A percentile compares a stretch with the other conserved stretches of the same genome.
Conservation (phyloP, 2,329 filamentous ascomycete species). For the Fusarium decemcellulare region DNA sequence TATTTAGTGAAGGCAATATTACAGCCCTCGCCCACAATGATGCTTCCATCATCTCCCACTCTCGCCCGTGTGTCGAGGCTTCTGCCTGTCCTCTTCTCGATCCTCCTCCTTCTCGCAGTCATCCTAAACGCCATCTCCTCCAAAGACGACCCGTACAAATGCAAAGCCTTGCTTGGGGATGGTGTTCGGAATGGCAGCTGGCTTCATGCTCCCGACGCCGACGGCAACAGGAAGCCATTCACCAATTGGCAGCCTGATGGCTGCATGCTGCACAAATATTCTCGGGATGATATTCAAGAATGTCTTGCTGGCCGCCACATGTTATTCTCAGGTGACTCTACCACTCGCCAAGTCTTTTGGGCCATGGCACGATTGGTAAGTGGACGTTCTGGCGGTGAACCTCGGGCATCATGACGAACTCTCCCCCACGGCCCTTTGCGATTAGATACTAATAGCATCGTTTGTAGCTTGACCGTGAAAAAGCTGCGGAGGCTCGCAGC, state of each 20-base stretch:
- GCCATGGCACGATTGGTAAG: slow-evolving; percentile 55
- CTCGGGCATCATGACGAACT: no score
- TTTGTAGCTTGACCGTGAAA: slow-evolving; percentile 42
- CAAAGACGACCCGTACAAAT: slow-evolving; percentile 65
- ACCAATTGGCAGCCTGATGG: slow-evolving; percentile 71
- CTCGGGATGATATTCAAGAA: slow-evolving; percentile 62
- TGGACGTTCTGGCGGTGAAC: background rate
- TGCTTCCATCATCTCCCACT: slow-evolving; percentile 24
- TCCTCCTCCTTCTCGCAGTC: slow-evolving; percentile 33
- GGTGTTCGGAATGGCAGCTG: slow-evolving; percentile 65
- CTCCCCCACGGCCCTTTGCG: no score
- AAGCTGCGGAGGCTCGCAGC: slow-evolving; percentile 24
- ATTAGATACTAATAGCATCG: background rate
- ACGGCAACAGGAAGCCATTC: slow-evolving; percentile 51
- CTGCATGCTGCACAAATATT: slow-evolving; percentile 72
- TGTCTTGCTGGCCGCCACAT: slow-evolving; percentile 68
- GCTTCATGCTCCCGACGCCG: slow-evolving; percentile 52
- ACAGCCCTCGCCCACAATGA: background rate
- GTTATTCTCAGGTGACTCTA: slow-evolving; percentile 74
- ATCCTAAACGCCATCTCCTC: slow-evolving; percentile 27
- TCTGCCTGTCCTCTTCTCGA: slow-evolving; percentile 38
- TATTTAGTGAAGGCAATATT: no score
- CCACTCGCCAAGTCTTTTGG: slow-evolving; percentile 73
- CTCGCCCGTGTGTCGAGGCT: slow-evolving; percentile 27
- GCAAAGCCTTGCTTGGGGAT: slow-evolving; percentile 57